Base-by-base conservation (phyloP, 441 rosid genomes). In the Pelargonium cotyledonis region DNA sequence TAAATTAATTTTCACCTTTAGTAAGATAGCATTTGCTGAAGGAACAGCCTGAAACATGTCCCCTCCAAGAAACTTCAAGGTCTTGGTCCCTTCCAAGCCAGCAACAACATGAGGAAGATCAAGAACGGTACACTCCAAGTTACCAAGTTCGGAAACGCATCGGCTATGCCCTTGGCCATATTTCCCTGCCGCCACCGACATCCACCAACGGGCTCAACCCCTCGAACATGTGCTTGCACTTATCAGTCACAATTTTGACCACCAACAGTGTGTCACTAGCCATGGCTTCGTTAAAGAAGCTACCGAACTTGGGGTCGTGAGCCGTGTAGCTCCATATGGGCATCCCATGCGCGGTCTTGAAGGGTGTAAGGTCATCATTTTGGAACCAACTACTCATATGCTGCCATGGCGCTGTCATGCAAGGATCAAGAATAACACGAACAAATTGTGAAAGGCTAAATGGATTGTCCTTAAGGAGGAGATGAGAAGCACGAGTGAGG, bases 41-140 rank as follows among this genome's bases (percentile, higher is more conserved):
- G 85, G 86, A 62, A 83, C 4, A 8, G 55, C 76, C 43, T 71
- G 72, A 38, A 85, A 83, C 86, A 85, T 81, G 75, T 81, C 85
- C 8, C 84, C 85, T 1, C 72, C 81, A 8, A 75, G 72, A 38
- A 69, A 76, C 29, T 80, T 83, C 69, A 81, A 26, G 68, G 77
- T 85, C 10, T 57, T 57, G 0, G 51, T 63, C 2, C 55, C 81
- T n/a, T 71, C 23, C 69, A 80, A 47, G 23, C 72, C 65, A 5
- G 63, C 76, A 46, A 83, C 82, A 35, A 79, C 87, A 47, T 80
- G 80, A 4, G 85, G 84, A 9, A 81, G 82, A 63, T 85, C 85
- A 23, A 81, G 65, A 3, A 76, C 85, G 1, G 65, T 73, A 75
- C 80, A 77, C 18, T 72, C 69, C 69, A 85, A 67, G 46, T 65